Percentiles rank a stretch among this genome's conserved stretches.
phyloP scores from a whole-genome alignment of 768 basidiomycete genomes.

The Phanerodontia chrysosporium region DNA sequence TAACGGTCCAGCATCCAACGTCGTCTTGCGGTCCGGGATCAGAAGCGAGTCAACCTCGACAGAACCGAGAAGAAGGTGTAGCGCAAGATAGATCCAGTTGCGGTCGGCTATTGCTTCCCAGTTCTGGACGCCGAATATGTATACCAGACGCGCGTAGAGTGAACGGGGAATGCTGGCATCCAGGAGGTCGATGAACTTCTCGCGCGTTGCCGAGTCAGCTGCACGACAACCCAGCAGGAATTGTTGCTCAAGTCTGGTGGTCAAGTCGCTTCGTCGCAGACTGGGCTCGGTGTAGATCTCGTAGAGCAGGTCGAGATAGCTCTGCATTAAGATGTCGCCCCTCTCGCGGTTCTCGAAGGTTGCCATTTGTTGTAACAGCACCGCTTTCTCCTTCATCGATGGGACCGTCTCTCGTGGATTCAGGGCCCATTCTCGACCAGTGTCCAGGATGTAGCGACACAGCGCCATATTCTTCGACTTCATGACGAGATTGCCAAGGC shows the following conservation, averaged over 20 bases:
- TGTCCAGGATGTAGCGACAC: constrained; percentile 81
- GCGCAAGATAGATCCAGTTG: constrained; percentile 91
- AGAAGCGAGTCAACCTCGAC: constrained; percentile 41
- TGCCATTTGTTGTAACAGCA: constrained; percentile 83
- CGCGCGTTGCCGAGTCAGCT: constrained; percentile 71
- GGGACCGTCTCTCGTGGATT: constrained; percentile 82
- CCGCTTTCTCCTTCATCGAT: constrained; percentile 93
- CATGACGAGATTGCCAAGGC: constrained; percentile 78
- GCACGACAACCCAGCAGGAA: constrained; percentile 91
- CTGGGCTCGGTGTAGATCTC: constrained; percentile 89
- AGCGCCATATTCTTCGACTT: constrained; percentile 80
- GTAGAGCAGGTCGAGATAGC: constrained; percentile 85
- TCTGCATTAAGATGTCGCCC: constrained; percentile 72
- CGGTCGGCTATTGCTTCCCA: constrained; percentile 93
- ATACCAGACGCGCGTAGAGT: constrained; percentile 76
- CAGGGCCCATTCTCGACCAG: constrained; percentile 88
- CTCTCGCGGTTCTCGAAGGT: constrained; percentile 78
- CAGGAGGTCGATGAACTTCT: constrained; percentile 84
- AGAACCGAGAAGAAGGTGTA: constrained; percentile 86
- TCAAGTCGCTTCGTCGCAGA: constrained; percentile 88
- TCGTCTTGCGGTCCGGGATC: constrained; percentile 38
- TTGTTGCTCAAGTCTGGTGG: constrained; percentile 86
- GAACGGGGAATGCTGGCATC: constrained; percentile 86
- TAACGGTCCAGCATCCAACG: constrained; percentile 26
- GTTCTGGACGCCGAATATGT: constrained; percentile 87